Evolutionary conservation across 1,284 basidiomycete species (phyloP).

Genomic region (Lignosus rhinocerotis): DNA sequence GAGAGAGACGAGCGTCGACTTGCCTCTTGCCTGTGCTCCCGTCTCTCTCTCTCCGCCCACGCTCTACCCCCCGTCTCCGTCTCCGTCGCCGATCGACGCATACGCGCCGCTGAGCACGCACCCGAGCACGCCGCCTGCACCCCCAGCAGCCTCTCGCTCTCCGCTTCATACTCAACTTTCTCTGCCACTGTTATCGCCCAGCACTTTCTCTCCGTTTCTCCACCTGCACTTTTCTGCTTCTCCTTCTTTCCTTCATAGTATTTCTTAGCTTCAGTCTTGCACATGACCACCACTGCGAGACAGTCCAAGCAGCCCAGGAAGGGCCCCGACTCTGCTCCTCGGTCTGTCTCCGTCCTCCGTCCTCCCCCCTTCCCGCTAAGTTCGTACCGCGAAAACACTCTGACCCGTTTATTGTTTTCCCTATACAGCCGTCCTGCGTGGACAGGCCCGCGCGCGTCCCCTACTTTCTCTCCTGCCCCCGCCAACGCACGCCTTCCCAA

Average conservation of each 20-base stretch:
- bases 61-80: slow-evolving; percentile 12
- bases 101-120: slow-evolving; percentile 17
- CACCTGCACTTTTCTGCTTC: slow-evolving; percentile 24
- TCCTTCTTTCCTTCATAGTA: slow-evolving; percentile 34
- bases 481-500: slow-evolving; percentile 51
- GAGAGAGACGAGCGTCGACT: slow-evolving; percentile 12
- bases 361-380: neutral
- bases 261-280: slow-evolving; percentile 19
- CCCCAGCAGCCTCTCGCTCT: slow-evolving; percentile 15
- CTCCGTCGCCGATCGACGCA: slow-evolving; percentile 18
- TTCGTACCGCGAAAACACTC: neutral
- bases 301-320: slow-evolving; percentile 60
- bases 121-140: slow-evolving; percentile 3
- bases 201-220: slow-evolving; percentile 13
- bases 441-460: slow-evolving; percentile 63
- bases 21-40: slow-evolving; percentile 22
- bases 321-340: slow-evolving; percentile 53
- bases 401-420: slow-evolving; percentile 24
- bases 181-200: slow-evolving; percentile 38
- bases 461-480: slow-evolving; percentile 60
- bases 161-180: slow-evolving; percentile 12
- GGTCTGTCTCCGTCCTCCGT: slow-evolving; percentile 43
- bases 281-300: slow-evolving; percentile 63
- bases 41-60: slow-evolving; percentile 18
- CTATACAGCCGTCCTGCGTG: slow-evolving; percentile 59